Evolutionary conservation across 2,329 filamentous ascomycete species (phyloP).

Genomic region (Diaporthe longicolla): DNA sequence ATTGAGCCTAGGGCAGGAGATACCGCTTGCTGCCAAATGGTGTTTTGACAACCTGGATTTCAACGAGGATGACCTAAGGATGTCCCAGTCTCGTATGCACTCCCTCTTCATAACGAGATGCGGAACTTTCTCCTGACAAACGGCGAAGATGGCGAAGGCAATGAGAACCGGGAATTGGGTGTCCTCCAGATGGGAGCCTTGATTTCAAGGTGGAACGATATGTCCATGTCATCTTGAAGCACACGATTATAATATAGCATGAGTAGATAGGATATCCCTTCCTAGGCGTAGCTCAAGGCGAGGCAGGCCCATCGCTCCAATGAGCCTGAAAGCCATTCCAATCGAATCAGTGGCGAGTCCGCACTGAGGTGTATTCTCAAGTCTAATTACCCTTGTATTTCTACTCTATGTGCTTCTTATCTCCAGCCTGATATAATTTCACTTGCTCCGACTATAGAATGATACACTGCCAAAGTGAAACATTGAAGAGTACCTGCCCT

Average conservation of each 20-base stretch:
- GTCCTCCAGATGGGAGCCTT: constrained; percentile 3
- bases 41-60: constrained; percentile 25
- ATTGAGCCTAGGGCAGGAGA: neutral
- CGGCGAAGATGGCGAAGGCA: neutral
- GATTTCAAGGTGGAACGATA: constrained; percentile 13
- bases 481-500: too few species aligned
- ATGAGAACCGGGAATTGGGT: neutral
- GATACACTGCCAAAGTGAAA: neutral
- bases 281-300: too few species aligned
- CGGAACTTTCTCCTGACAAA: neutral
- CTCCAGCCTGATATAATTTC: neutral
- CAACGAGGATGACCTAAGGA: neutral
- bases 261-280: too few species aligned
- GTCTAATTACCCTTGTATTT: neutral
- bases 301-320: neutral
- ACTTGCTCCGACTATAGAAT: neutral
- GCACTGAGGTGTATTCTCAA: neutral
- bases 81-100: constrained; percentile 9
- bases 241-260: too few species aligned
- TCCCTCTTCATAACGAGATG: constrained; percentile 6
- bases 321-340: neutral
- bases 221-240: neutral
- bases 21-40: constrained; percentile 4
- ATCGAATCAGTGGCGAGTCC: neutral
- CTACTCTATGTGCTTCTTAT: neutral